Conservation (phyloP, 2,329 filamentous ascomycete species). For the Hymenoscyphus infarciens region DNA sequence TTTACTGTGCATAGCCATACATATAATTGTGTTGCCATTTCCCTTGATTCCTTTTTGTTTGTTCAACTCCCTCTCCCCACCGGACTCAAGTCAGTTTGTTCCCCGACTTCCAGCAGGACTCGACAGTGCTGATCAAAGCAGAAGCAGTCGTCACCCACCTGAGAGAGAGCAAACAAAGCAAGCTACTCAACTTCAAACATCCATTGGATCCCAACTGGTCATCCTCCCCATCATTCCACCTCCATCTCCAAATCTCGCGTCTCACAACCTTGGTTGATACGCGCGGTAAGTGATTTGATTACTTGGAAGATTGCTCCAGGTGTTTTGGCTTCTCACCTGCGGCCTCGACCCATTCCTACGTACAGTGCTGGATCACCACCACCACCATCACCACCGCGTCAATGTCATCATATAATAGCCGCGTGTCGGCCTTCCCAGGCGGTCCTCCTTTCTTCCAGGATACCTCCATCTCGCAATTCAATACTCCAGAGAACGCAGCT, state of each 20-base stretch:
- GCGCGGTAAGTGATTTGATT: constrained; percentile 11
- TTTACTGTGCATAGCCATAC: constrained; percentile 19
- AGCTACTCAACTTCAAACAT: constrained; percentile 5
- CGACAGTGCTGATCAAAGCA: constrained; percentile 7
- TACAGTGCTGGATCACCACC: background rate
- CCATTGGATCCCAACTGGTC: constrained; percentile 9
- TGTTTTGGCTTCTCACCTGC: background rate
- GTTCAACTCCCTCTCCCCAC: constrained; percentile 1
- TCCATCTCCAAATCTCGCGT: background rate
- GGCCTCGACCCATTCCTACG: background rate
- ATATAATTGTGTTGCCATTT: constrained; percentile 10
- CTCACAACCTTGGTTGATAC: constrained; percentile 14
- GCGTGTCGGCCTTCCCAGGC: constrained; percentile 7
- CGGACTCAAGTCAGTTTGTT: constrained; percentile 9
- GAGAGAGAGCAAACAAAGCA: constrained; percentile 14
- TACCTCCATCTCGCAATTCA: constrained; percentile 12
- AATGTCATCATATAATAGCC: constrained; percentile 16
- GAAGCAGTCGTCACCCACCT: background rate
- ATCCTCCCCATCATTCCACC: constrained; percentile 3
- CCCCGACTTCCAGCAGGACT: background rate
- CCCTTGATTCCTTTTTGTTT: constrained; percentile 17
- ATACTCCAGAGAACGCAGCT: constrained; percentile 13
- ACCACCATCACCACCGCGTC: background rate
- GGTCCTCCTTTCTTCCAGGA: constrained; percentile 15
- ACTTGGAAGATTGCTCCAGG: background rate